Evolutionary conservation across 169 alveolate species (phyloP), one percentile per base, ranked within the genome.

Genomic region (Sarcocystis neurona): DNA sequence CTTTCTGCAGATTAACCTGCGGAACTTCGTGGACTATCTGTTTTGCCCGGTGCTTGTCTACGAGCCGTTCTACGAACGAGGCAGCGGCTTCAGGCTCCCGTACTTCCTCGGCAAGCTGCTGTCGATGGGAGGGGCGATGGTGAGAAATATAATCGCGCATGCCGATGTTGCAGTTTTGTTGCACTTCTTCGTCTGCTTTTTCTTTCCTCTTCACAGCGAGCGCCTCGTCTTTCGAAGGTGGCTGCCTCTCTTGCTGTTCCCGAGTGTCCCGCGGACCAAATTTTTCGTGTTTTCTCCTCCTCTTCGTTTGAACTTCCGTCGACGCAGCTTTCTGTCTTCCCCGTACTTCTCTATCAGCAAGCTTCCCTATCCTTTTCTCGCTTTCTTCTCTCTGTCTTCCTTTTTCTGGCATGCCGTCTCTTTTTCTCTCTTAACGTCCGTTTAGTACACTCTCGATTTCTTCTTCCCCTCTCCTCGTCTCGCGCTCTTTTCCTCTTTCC

Each of bases 51-150:
- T 89, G 6, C 79, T 91, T 5, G 94, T 91, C 37, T 91, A 91
- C 75, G 94, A 91, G 74, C 90, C 94, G 18, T n/a, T 37, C 44
- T 91, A 86, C 70, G 90, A 89, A 0, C 90, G 93, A 1, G 93
- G 93, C 34, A 34, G 53, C 2, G 93, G 93, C 58, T 90, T 90
- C 39, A 75, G 93, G 5, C 88, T 46, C 18, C 44, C 90, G n/a
- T 90, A 90, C 72, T 90, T 90, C 74, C 46, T 84, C 8, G 50
- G 60, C 77, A 90, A 90, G 41, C 50, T 90, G 10, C 23, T 90
- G 1, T 79, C 91, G 34, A 53, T 90, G 37, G 77, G 50, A 39
- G 89, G 91, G 47, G 87, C 90, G 10, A 87, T 91, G 91, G 92
- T 91, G 20, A 27, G 91, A 0, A 30, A 39, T 60, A 39, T 43